These are phyloP conservation scores for Gillenia trifoliata DNA, from an alignment of 306 rosid genomes.

Conservation along the genomic window DNA sequence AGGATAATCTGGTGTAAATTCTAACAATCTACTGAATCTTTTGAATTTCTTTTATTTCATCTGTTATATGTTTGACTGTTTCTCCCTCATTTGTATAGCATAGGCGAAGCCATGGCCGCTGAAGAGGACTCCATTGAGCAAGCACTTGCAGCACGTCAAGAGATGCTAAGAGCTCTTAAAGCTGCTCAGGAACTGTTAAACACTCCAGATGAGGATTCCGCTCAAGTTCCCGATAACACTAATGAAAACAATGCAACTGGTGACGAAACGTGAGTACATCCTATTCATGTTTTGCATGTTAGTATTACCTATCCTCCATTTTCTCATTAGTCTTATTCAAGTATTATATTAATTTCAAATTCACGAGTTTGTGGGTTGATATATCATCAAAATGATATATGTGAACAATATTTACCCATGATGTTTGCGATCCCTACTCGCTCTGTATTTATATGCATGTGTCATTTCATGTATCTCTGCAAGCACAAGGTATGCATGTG, in stretches of 20 bases:
- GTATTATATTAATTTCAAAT: neutral
- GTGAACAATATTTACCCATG: neutral
- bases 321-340: neutral
- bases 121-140: constrained; percentile 49
- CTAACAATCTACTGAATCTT: neutral
- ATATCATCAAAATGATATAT: too few species aligned
- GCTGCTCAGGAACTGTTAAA: constrained; percentile 63
- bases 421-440: neutral
- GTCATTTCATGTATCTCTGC: neutral
- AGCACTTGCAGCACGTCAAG: constrained; percentile 69
- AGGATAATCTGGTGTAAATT: neutral
- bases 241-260: constrained; percentile 15
- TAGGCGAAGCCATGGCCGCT: constrained; percentile 2
- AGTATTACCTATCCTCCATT: neutral
- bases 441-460: neutral
- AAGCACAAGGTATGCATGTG: neutral
- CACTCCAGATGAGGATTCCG: constrained; percentile 48
- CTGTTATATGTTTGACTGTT: neutral
- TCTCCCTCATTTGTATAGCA: neutral
- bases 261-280: constrained; percentile 38
- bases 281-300: neutral
- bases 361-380: neutral
- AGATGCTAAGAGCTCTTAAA: constrained; percentile 69
- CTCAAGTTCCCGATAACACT: constrained; percentile 24
- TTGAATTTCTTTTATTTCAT: neutral